Base-by-base conservation (phyloP, 1,284 basidiomycete species). In the Sphaerobolus stellatus region DNA sequence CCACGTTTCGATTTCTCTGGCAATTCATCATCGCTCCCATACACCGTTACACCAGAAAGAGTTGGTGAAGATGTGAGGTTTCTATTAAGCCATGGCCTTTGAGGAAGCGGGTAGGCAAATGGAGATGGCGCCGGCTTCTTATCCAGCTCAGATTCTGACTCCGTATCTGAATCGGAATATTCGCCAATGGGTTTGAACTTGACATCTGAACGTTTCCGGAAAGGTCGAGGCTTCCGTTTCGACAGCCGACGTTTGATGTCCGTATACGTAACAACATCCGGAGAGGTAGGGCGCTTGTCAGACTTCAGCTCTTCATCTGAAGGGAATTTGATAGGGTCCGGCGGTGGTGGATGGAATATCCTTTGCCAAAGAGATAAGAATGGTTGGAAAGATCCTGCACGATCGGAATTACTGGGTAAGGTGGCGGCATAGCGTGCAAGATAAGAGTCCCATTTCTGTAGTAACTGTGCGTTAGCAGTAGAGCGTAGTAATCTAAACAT, bases 371-470 rank as follows among this genome's bases (percentile, higher is more conserved):
- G 68, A 0, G 80, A 77, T 2, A 68, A 65, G 11, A 77, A 63
- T 5, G 84, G 83, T 25, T 68, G 66, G 69, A 81, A 82, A 0
- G 63, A 64, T 0, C 76, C 76, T 3, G 72, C 69, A 27, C 74
- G 69, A 48, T 68, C 65, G 71, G 76, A 38, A 20, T 62, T 58
- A 54, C 67, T 69, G 7, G 75, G 75, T 16, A 85, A 75, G 50
- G 75, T 76, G 6, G 77, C 64, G 4, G 79, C 70, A 58, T 85
- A 87, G 29, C 79, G 75, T 3, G 82, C 76, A 16, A 88, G 78
- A 58, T 84, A 86, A 16, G 69, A 71, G 61, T 88, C 83, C 85
- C 85, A 88, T 73, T 83, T 83, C 83, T 86, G 59, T 18, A 30
- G n/a, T n/a, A 33, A 18, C 20, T 47, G 38, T 38, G 28, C 55